Evolutionary conservation across 305 asterid genomes (phyloP), one percentile per base, ranked within the genome.

Genomic region (Ilex paraguariensis): DNA sequence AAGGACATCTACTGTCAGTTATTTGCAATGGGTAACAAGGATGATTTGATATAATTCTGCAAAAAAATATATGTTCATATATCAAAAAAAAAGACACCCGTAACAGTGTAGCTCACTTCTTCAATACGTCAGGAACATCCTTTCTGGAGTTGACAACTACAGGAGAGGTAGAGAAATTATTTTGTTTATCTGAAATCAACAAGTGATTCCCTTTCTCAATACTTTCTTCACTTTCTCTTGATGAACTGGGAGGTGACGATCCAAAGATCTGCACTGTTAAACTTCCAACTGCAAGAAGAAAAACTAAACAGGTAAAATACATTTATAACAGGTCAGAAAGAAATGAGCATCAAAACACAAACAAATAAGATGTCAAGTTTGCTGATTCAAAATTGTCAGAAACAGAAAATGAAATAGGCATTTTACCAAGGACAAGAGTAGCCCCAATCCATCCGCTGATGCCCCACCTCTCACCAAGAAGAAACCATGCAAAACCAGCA

Each of bases 401-500:
- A 21, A 21, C 28, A 63, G 57, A 58, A 66, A 32, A 63, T 63
- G 7, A 53, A 53, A 52, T 46, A 55, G 36, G 61, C 28, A 21
- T 33, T 54, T 60, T 88, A 89, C 96, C 93, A 61, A 89, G 82
- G 51, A 89, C 86, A 61, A 89, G 71, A 68, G 88, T 84, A 56
- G 95, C 95, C 58, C 96, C 95, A 64, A 86, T 79, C 96, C 96
- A 89, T 64, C 95, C 95, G 63, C 55, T 67, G 61, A 81, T 10
- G 53, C 87, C 95, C 97, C 97, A 89, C 73, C 97, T 84, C 84
- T 89, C 97, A 57, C 93, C 97, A 65, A 89, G 97, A 56, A 84
- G 76, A 66, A 83, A 80, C 95, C 97, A 89, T 44, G 97, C 95
- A 75, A 89, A 86, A 67, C 86, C 93, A 65, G 95, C 95, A 69